Percentiles rank a stretch among this genome's conserved stretches.
Evolutionary conservation across 345 rosid genomes (phyloP).

Genomic region (Citrus australasica): DNA sequence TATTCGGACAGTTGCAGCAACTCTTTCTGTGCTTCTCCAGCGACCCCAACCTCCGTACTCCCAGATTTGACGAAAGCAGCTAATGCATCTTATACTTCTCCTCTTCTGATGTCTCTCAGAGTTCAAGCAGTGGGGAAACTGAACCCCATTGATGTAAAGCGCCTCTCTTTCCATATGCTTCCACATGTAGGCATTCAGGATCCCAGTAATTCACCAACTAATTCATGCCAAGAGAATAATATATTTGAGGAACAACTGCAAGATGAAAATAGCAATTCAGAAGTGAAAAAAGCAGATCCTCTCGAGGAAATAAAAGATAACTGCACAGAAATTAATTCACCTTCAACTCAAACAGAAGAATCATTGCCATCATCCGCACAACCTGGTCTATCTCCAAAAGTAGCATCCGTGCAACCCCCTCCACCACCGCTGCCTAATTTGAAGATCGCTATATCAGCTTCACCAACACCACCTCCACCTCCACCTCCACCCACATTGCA

Average conservation of each 20-base stretch:
- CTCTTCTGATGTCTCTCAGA: constrained; percentile 42
- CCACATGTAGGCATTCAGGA: constrained; percentile 33
- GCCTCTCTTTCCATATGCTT: constrained; percentile 49
- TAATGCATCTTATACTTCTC: constrained; percentile 20
- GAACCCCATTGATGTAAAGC: constrained; percentile 64
- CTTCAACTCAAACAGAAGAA: neutral
- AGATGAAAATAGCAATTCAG: constrained; percentile 16
- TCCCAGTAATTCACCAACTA: too few species aligned
- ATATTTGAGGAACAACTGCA: constrained; percentile 20
- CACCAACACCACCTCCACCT: neutral
- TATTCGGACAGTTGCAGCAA: constrained; percentile 35
- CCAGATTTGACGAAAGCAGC: constrained; percentile 20
- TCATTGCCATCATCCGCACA: neutral
- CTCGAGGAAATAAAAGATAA: constrained; percentile 9
- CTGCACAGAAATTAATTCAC: neutral
- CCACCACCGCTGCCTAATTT: neutral
- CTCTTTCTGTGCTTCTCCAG: constrained; percentile 41
- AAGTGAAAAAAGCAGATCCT: constrained; percentile 14
- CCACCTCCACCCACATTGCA: constrained; percentile 21
- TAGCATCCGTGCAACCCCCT: neutral
- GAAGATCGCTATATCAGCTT: constrained; percentile 2
- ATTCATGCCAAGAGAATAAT: constrained; percentile 19
- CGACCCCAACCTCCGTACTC: constrained; percentile 53
- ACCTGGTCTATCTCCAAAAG: constrained; percentile 17
- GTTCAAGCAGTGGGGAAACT: constrained; percentile 69